Base-by-base conservation (phyloP, 1,284 basidiomycete species). In the Peniophora sp. region DNA sequence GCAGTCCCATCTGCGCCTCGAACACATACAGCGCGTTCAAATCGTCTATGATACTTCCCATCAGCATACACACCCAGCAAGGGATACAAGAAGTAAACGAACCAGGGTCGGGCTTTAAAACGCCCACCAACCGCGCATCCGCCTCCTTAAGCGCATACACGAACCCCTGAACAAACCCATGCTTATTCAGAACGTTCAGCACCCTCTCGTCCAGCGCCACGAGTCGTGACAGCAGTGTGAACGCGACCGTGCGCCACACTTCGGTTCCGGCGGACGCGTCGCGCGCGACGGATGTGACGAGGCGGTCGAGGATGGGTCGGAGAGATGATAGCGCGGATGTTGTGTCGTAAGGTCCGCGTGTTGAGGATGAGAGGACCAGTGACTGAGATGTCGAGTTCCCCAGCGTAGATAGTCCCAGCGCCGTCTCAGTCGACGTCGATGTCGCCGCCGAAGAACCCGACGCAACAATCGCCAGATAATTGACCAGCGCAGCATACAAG, bases 261-360 rank as follows among this genome's bases (percentile, higher is more conserved):
- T 97, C 94, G 24, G 88, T 83, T 10, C 93, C 94, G 59, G 97
- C 94, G 52, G 95, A 88, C 1, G 93, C 94, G 63, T 99, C 96
- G 17, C 92, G 78, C 35, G 90, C 85, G 24, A 97, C 73, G n/a
- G 84, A 74, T 0, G 83, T 69, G 0, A 95, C 74, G 18, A 99
- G 70, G 3, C 87, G 78, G 53, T 97, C 95, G 51, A 83, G 72
- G 27, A 79, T 68, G 22, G 69, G 67, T 62, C 83, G 87, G 62
- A 91, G 67, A 49, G 88, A 71, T n/a, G 5, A 8, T 5, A 41
- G 37, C 5, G 37, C 37, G 37, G n/a, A 17, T 20, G 37, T 6
- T 32, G 6, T 12, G 27, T n/a, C n/a, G n/a, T n/a, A n/a, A n/a
- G 27, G 12, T 32, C 27, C 27, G 5, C 27, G 27, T 5, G 27